Conservation (phyloP, 371 early-diverging fungal genomes). For the Apophysomyces variabilis region DNA sequence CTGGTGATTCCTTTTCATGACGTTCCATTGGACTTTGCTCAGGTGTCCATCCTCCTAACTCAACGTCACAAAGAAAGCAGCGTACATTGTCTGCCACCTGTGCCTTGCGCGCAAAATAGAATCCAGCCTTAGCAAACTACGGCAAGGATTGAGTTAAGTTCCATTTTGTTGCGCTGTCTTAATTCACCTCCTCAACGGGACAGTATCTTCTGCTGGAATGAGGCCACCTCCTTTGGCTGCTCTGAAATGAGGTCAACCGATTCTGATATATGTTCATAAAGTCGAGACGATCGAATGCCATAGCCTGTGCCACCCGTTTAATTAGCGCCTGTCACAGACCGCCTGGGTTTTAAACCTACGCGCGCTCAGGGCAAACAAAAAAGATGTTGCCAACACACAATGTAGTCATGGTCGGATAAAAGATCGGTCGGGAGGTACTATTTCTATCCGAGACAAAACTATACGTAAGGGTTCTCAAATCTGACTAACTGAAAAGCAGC, state of each 20-base stretch:
- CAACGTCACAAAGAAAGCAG: constrained; percentile 40
- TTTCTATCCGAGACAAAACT: too few species aligned
- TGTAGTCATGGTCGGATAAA: too few species aligned
- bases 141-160: not conserved
- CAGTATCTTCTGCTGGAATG: constrained; percentile 12
- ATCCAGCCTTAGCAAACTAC: constrained; percentile 43
- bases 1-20: constrained; percentile 30
- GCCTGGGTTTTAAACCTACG: too few species aligned
- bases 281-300: not conserved
- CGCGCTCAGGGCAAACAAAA: too few species aligned
- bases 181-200: constrained; percentile 27
- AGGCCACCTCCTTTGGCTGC: constrained; percentile 28
- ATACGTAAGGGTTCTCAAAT: too few species aligned
- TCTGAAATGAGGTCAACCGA: constrained; percentile 29
- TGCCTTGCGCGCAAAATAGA: constrained; percentile 27
- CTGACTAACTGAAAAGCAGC: too few species aligned
- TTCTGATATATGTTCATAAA: constrained; percentile 26
- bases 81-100: constrained; percentile 23
- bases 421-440: too few species aligned
- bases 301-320: not conserved
- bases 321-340: too few species aligned
- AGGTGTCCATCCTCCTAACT: constrained; percentile 33
- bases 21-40: constrained; percentile 29
- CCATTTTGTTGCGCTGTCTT: not conserved
- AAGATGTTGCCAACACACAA: too few species aligned